Percentiles rank a stretch among this genome's conserved stretches.
Conservation (phyloP, 345 rosid species). For the Physaria fendleri region DNA sequence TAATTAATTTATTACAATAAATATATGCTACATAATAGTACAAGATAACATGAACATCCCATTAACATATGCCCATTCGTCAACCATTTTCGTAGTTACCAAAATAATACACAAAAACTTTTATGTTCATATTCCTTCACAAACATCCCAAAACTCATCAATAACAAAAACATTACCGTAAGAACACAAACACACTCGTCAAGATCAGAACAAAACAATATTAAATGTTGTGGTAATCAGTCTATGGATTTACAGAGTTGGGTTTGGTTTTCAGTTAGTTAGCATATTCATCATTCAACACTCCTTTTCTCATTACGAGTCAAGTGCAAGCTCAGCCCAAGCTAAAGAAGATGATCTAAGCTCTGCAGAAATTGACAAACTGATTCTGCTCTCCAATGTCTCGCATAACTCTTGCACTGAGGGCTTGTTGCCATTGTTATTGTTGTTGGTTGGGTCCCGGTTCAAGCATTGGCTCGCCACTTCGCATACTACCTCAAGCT, state of each 20-base stretch:
- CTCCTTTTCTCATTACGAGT: slow-evolving; percentile 30
- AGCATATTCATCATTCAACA: too few relatives aligned
- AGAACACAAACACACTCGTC: slow-evolving; percentile 21
- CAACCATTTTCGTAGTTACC: slow-evolving; percentile 5
- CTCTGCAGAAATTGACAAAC: slow-evolving; percentile 57
- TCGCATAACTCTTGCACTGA: slow-evolving; percentile 48
- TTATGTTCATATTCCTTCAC: slow-evolving; percentile 27
- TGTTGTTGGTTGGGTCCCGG: slow-evolving; percentile 41
- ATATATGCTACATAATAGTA: too few relatives aligned
- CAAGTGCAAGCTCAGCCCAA: slow-evolving; percentile 91
- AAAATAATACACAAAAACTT: slow-evolving; percentile 11
- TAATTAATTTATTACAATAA: too few relatives aligned
- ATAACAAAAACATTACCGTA: too few relatives aligned
- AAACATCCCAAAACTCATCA: slow-evolving; percentile 15
- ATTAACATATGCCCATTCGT: neutral
- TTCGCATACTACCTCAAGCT: slow-evolving; percentile 72
- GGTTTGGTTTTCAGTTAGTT: slow-evolving; percentile 24
- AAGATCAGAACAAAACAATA: slow-evolving; percentile 3
- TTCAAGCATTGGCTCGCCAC: slow-evolving; percentile 61
- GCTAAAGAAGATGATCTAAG: slow-evolving; percentile 77
- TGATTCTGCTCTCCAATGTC: slow-evolving; percentile 63
- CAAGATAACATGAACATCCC: too few relatives aligned
- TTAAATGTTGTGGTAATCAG: slow-evolving; percentile 20
- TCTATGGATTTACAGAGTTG: slow-evolving; percentile 26
- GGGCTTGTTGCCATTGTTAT: slow-evolving; percentile 16